These are phyloP conservation scores for Lithocarpus polystachyus DNA, from an alignment of 306 rosid genomes.

Conservation along the genomic window DNA sequence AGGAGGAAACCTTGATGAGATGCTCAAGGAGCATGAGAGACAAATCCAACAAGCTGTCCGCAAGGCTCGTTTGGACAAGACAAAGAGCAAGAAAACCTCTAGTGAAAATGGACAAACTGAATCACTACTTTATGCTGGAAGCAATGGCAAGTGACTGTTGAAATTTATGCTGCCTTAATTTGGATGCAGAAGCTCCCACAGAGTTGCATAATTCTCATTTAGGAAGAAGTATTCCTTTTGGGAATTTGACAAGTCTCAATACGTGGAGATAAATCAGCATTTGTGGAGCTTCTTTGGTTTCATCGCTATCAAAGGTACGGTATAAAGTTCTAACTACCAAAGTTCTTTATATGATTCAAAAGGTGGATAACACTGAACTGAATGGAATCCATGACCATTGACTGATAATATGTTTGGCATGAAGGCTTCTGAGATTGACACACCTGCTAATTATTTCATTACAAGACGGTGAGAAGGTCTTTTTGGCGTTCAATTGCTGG, in stretches of 20 bases:
- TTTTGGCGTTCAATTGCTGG: slow-evolving; percentile 16
- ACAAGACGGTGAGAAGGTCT: slow-evolving; percentile 12
- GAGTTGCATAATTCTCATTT: neutral
- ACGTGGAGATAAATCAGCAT: slow-evolving; percentile 10
- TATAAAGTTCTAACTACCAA: slow-evolving; percentile 19
- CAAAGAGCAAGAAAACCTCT: slow-evolving; percentile 31
- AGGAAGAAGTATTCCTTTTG: neutral
- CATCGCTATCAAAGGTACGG: slow-evolving; percentile 23
- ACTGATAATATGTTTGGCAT: slow-evolving; percentile 9
- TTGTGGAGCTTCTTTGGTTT: slow-evolving; percentile 20
- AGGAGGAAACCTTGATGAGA: slow-evolving; percentile 64
- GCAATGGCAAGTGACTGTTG: slow-evolving; percentile 31
- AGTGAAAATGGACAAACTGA: slow-evolving; percentile 44
- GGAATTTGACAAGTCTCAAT: slow-evolving; percentile 8
- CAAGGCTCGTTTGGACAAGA: slow-evolving; percentile 67
- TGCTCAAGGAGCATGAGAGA: slow-evolving; percentile 78
- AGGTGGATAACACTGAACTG: slow-evolving; percentile 13
- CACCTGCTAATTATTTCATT: slow-evolving; percentile 16
- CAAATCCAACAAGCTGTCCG: slow-evolving; percentile 71
- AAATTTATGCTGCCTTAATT: slow-evolving; percentile 12
- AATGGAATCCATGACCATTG: slow-evolving; percentile 19
- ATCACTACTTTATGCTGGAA: slow-evolving; percentile 43
- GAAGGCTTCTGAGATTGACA: slow-evolving; percentile 21
- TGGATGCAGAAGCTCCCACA: slow-evolving; percentile 23
- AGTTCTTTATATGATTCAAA: slow-evolving; percentile 17